Evolutionary conservation across 352 stramenopile species (phyloP).

Genomic region (Sclerospora graminicola): DNA sequence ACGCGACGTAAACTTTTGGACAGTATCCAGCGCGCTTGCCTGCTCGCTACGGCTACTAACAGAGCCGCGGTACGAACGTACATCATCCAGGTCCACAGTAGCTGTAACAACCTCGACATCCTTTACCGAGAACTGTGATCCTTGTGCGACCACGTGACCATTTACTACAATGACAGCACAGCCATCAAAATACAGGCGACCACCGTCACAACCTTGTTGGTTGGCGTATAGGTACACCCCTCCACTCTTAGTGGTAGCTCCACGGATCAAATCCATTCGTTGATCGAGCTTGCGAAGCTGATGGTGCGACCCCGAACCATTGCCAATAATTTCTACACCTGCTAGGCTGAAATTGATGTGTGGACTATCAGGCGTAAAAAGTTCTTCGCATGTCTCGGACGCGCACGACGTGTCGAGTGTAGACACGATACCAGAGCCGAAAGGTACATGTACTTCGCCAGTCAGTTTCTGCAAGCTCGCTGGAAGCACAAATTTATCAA

Average conservation of each 20-base stretch:
- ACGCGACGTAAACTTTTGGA: conserved; percentile 66
- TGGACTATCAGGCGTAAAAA: conserved; percentile 93
- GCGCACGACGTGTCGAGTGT: conserved; percentile 83
- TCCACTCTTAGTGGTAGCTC: conserved; percentile 90
- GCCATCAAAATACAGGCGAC: conserved; percentile 95
- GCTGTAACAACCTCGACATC: conserved; percentile 96
- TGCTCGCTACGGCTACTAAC: conserved; percentile 93
- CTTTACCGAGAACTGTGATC: conserved; percentile 92
- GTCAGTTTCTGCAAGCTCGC: conserved; percentile 79
- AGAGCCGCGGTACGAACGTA: conserved; percentile 91
- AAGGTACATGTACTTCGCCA: conserved; percentile 63
- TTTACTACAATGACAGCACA: conserved; percentile 97
- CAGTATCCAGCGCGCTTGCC: conserved; percentile 62
- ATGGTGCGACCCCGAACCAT: conserved; percentile 96
- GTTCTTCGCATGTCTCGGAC: conserved; percentile 96
- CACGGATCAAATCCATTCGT: conserved; percentile 87
- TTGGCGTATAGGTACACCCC: conserved; percentile 99
- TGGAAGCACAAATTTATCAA: conserved; percentile 73
- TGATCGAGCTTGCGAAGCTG: conserved; percentile 92
- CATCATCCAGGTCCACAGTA: conserved; percentile 97
- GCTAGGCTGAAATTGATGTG: conserved; percentile 92
- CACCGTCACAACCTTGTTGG: conserved; percentile 95
- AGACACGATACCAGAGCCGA: conserved; percentile 72
- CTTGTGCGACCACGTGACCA: conserved; percentile 93
- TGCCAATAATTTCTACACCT: conserved; percentile 97